phyloP scores from a whole-genome alignment of 352 stramenopile genomes.

The Phytophthora nicotianae region DNA sequence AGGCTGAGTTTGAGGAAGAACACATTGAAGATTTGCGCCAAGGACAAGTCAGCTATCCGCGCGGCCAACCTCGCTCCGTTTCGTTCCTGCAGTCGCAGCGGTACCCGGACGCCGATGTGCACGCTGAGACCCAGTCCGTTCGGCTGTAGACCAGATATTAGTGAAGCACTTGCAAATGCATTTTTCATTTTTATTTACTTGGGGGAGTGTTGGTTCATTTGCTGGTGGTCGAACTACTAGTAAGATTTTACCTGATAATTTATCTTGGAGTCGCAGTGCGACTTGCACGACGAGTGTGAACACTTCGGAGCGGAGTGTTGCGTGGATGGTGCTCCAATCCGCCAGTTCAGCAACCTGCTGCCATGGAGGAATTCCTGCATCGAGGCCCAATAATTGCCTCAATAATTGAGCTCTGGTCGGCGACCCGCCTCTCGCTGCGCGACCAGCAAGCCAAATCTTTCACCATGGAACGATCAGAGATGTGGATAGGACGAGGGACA shows the following conservation, averaged over 20 bases:
- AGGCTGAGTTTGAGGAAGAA: slow-evolving; percentile 58
- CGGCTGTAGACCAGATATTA: slow-evolving; percentile 36
- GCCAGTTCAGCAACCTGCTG: background rate
- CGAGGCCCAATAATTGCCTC: slow-evolving; percentile 3
- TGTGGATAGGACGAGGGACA: slow-evolving; percentile 19
- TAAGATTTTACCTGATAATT: background rate
- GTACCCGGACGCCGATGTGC: slow-evolving; percentile 75
- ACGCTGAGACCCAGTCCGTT: slow-evolving; percentile 63
- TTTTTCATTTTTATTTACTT: slow-evolving; percentile 19
- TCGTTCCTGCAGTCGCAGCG: slow-evolving; percentile 77
- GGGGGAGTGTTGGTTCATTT: background rate
- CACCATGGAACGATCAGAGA: slow-evolving; percentile 19
- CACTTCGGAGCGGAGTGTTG: background rate
- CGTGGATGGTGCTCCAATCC: too few species aligned
- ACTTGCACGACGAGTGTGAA: too few species aligned
- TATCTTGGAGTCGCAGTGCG: background rate
- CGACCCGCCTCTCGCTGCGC: slow-evolving; percentile 7
- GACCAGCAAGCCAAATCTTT: slow-evolving; percentile 17
- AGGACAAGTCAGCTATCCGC: slow-evolving; percentile 55
- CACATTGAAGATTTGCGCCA: slow-evolving; percentile 46
- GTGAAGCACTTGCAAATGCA: slow-evolving; percentile 7
- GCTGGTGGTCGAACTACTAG: background rate
- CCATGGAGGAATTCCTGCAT: background rate
- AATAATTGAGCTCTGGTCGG: slow-evolving; percentile 8
- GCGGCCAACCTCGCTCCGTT: slow-evolving; percentile 59